Evolutionary conservation across 2,329 filamentous ascomycete genomes (phyloP), one percentile per base, ranked within the genome.

Genomic region (Botryotinia convoluta): DNA sequence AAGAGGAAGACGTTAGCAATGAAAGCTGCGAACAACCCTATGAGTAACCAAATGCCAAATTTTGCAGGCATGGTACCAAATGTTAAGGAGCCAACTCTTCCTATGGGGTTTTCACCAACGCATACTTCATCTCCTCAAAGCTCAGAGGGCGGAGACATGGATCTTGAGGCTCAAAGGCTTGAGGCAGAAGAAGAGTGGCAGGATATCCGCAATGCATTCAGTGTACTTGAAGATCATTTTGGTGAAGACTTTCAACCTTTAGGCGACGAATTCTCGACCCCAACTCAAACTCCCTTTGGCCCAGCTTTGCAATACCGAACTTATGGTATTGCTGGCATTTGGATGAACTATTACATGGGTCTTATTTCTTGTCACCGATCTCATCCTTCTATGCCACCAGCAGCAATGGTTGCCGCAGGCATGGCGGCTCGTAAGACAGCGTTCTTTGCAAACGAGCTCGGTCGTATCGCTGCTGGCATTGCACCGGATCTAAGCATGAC

Each of bases 311-410:
- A 94, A 76, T 98, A 97, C 80, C 89, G 93, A 44, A 95, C 93
- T 2, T 95, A 94, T 81, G 91, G 92, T n/a, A 92, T 98, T 75
- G 93, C 93, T 4, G 92, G 93, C 48, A 86, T 98, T 35, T 97
- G 94, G 93, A 90, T 93, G 80, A 92, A 95, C 76, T 95, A 93
- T 81, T 92, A 97, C 82, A 93, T 95, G 86, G 91, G 91, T 0
- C 87, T 94, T 64, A 95, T 98, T 73, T 87, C 95, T 71, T 87
- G 96, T n/a, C 86, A 95, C 74, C 88, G 96, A 48, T 87, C 91
- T 1, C 95, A 98, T 77, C 96, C 96, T 0, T 89, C 88, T 37
- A 98, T 98, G 94, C 95, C 95, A 0, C 94, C 95, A 0, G 91
- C 95, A 14, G 92, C 94, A 51, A 69, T 97, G 89, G 89, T 94